Evolutionary conservation across 257 asterid genomes (phyloP).

Genomic region (Handroanthus guayacan): DNA sequence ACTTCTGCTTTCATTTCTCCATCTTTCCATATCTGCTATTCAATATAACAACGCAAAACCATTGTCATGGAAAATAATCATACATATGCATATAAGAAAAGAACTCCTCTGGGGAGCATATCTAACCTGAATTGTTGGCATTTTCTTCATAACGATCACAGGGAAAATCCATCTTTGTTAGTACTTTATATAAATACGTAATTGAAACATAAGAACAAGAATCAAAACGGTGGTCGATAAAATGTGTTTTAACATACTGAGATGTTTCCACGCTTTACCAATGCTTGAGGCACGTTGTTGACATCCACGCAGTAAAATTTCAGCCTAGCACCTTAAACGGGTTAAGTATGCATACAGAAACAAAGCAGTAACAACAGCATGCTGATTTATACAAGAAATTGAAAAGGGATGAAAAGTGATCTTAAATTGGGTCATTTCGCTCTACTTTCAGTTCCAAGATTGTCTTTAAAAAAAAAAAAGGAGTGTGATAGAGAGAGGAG

Average conservation of each 20-base stretch:
- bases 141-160: constrained; percentile 60
- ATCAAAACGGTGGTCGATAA: not conserved
- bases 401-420: too few species aligned
- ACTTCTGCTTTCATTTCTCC: constrained; percentile 96
- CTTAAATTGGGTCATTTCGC: too few species aligned
- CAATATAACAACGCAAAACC: too few species aligned
- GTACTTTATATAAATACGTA: not conserved
- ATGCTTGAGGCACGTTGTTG: constrained; percentile 79
- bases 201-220: not conserved
- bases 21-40: constrained; percentile 81
- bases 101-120: not conserved
- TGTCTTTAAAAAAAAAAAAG: too few species aligned
- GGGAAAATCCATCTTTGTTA: not conserved
- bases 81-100: too few species aligned
- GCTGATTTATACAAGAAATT: not conserved
- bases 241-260: constrained; percentile 54
- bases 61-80: too few species aligned
- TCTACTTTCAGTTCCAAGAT: too few species aligned
- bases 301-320: constrained; percentile 84
- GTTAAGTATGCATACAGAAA: not conserved
- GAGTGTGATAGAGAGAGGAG: too few species aligned
- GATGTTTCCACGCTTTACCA: constrained; percentile 86
- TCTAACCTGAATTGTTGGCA: constrained; percentile 98
- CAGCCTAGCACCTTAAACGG: constrained; percentile 45
- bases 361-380: not conserved